Percentiles rank a stretch among this genome's conserved stretches.
These are phyloP conservation scores for Aspergillus sp. DNA, from an alignment of 2,329 filamentous ascomycete species.

Conservation along the genomic window DNA sequence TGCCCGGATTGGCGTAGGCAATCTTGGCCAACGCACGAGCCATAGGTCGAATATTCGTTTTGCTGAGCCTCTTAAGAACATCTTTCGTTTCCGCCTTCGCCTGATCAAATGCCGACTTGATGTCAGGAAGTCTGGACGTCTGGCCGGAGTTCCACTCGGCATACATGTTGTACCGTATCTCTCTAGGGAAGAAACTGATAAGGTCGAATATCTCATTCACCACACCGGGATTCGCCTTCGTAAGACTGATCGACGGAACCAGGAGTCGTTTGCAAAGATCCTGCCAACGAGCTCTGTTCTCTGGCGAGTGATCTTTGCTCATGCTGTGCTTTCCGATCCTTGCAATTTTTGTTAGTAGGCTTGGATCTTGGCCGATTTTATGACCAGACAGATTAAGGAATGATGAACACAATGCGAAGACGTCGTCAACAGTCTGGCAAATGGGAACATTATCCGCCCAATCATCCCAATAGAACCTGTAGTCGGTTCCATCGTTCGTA, in stretches of 20 bases:
- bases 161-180: conserved; percentile 83
- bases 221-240: conserved; percentile 77
- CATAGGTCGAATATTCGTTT: conserved; percentile 83
- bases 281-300: conserved; percentile 78
- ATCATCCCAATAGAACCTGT: conserved; percentile 96
- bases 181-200: conserved; percentile 74
- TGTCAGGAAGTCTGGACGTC: conserved; percentile 73
- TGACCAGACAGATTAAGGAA: conserved; percentile 84
- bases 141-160: conserved; percentile 87
- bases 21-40: conserved; percentile 87
- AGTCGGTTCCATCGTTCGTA: conserved; percentile 71
- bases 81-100: conserved; percentile 78
- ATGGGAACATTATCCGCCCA: conserved; percentile 93
- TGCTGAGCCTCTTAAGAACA: conserved; percentile 84
- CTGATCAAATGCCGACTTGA: conserved; percentile 75
- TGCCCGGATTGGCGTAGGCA: conserved; percentile 84
- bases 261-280: conserved; percentile 80
- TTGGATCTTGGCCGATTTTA: conserved; percentile 81
- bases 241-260: conserved; percentile 85
- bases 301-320: conserved; percentile 66
- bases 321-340: conserved; percentile 80
- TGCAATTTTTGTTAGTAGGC: conserved; percentile 77
- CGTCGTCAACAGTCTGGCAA: conserved; percentile 86
- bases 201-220: conserved; percentile 87
- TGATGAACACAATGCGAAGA: conserved; percentile 82